Evolutionary conservation across 2,329 filamentous ascomycete genomes (phyloP).

Genomic region (Xylariaceae sp.): DNA sequence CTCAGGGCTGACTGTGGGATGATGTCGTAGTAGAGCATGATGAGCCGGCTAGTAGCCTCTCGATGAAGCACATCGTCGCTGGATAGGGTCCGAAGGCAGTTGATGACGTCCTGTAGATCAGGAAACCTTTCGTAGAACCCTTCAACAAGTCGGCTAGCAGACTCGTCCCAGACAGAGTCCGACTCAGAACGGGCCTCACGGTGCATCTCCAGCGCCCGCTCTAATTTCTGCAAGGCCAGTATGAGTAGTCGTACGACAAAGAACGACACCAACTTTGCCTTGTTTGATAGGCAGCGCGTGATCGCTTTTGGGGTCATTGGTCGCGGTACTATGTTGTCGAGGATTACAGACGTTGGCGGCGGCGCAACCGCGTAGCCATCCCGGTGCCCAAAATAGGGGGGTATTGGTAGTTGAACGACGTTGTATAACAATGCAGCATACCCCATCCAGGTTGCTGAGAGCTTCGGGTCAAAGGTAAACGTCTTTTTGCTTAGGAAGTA

Average conservation of each 20-base stretch:
- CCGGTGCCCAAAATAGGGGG: constrained; percentile 61
- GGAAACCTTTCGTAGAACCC: constrained; percentile 76
- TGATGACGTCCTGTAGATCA: constrained; percentile 71
- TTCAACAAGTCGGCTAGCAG: constrained; percentile 57
- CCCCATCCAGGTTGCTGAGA: constrained; percentile 90
- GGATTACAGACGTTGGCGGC: constrained; percentile 68
- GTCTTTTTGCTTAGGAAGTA: constrained; percentile 76
- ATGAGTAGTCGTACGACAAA: constrained; percentile 77
- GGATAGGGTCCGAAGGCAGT: constrained; percentile 61
- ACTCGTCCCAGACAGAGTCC: constrained; percentile 61
- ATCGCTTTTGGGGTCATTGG: constrained; percentile 75
- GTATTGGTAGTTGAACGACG: constrained; percentile 66
- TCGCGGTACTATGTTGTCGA: constrained; percentile 81
- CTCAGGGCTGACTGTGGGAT: constrained; percentile 72
- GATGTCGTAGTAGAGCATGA: constrained; percentile 79
- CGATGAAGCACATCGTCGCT: constrained; percentile 66
- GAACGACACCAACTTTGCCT: constrained; percentile 72
- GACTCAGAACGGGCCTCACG: constrained; percentile 31
- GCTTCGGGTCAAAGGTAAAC: constrained; percentile 84
- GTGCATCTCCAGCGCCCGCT: constrained; percentile 54
- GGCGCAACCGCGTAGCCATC: constrained; percentile 58
- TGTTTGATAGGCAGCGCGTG: constrained; percentile 69
- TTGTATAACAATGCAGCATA: constrained; percentile 86
- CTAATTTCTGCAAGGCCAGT: constrained; percentile 71
- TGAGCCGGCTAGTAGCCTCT: constrained; percentile 68